Evolutionary conservation across 495 filamentous ascomycete species (phyloP).

Genomic region (Schizothecium vesticola): DNA sequence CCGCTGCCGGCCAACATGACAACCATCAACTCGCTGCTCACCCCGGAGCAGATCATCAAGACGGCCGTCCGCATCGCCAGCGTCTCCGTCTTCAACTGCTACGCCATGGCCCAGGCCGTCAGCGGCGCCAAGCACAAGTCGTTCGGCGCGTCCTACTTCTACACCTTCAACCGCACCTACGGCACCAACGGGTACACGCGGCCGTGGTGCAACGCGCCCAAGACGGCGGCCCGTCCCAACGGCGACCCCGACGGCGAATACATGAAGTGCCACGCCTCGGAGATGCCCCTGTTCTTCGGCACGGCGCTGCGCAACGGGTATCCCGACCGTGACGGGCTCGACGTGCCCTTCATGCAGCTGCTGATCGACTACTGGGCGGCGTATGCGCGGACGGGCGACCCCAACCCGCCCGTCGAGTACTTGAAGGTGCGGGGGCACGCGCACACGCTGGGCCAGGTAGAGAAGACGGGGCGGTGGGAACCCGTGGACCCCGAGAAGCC

Average conservation of each 20-base stretch:
- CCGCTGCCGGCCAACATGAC: slow-evolving; percentile 8
- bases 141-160: slow-evolving; percentile 30
- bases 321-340: slow-evolving; percentile 25
- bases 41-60: slow-evolving; percentile 18
- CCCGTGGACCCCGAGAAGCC: slow-evolving; percentile 11
- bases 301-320: slow-evolving; percentile 20
- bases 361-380: slow-evolving; percentile 26
- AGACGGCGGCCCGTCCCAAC: slow-evolving; percentile 21
- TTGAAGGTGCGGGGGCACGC: slow-evolving; percentile 17
- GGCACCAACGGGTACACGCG: slow-evolving; percentile 38
- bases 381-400: slow-evolving; percentile 26
- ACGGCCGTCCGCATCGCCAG: slow-evolving; percentile 28
- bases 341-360: slow-evolving; percentile 24
- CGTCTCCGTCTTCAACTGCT: slow-evolving; percentile 36
- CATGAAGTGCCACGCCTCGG: slow-evolving; percentile 47
- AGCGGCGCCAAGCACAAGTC: slow-evolving; percentile 23
- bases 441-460: slow-evolving; percentile 19
- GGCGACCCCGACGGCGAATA: slow-evolving; percentile 37
- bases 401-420: slow-evolving; percentile 19
- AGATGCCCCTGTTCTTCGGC: slow-evolving; percentile 40
- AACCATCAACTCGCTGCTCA: slow-evolving; percentile 7
- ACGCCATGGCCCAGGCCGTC: slow-evolving; percentile 32
- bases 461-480: slow-evolving; percentile 21
- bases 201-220: slow-evolving; percentile 31
- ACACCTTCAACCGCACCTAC: slow-evolving; percentile 43